Evolutionary conservation across 129 eudicot genomes (phyloP).

Genomic region (Lonicera japonica): DNA sequence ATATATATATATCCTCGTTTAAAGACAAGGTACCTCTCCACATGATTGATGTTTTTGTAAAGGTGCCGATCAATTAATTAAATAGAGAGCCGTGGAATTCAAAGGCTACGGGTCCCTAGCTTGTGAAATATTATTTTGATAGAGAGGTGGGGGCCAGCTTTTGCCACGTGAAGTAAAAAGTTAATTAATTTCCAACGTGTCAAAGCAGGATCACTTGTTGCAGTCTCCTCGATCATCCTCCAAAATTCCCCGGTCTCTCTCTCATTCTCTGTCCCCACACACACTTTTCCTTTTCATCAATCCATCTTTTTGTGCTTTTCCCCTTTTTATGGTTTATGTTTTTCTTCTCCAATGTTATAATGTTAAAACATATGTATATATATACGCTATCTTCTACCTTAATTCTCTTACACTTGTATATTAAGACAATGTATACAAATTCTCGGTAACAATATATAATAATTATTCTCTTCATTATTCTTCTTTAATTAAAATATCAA

Average conservation of each 20-base stretch:
- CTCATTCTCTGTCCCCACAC: slow-evolving; percentile 19
- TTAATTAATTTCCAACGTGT: slow-evolving; percentile 54
- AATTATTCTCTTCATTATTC: too few relatives aligned
- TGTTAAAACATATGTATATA: too few relatives aligned
- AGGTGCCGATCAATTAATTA: background rate
- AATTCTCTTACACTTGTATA: background rate
- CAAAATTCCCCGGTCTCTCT: slow-evolving; percentile 15
- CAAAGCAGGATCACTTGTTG: slow-evolving; percentile 50
- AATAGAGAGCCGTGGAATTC: background rate
- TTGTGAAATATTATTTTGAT: too few relatives aligned
- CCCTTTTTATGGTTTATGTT: slow-evolving; percentile 46
- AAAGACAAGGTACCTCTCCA: too few relatives aligned
- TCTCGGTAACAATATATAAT: too few relatives aligned
- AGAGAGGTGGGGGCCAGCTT: slow-evolving; percentile 61
- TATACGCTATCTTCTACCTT: background rate
- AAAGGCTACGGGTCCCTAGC: background rate
- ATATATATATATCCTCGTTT: too few relatives aligned
- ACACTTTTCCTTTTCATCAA: slow-evolving; percentile 56
- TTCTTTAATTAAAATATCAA: too few relatives aligned
- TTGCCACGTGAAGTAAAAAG: slow-evolving; percentile 55
- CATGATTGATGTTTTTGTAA: too few relatives aligned
- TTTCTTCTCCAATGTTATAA: slow-evolving; percentile 26
- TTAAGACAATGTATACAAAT: too few relatives aligned
- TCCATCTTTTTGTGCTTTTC: slow-evolving; percentile 74
- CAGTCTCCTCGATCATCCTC: slow-evolving; percentile 5